phyloP scores from a whole-genome alignment of 2,329 filamentous ascomycete genomes.

The Neofusicoccum ribis region DNA sequence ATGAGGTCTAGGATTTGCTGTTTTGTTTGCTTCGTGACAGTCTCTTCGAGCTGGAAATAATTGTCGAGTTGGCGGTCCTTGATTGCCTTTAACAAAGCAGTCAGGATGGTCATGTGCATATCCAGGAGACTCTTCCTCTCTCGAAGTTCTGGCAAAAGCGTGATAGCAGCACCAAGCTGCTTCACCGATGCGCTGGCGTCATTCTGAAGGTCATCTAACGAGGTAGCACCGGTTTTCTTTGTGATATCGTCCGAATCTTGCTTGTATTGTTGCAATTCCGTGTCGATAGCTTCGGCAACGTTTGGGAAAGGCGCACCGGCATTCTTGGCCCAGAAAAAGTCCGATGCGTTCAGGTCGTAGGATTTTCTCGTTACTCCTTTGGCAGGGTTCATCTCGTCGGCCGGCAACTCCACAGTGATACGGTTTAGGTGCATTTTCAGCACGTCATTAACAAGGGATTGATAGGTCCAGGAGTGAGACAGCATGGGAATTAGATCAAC shows the following conservation, averaged over 20 bases:
- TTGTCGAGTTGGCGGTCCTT: constrained; percentile 95
- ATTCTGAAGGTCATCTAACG: constrained; percentile 88
- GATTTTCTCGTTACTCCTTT: constrained; percentile 81
- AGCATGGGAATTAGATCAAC: constrained; percentile 96
- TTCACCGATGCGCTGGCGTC: constrained; percentile 87
- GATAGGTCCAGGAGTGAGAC: constrained; percentile 93
- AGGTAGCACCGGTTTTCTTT: constrained; percentile 89
- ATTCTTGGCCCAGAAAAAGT: constrained; percentile 97
- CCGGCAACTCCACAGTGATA: constrained; percentile 84
- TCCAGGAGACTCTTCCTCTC: constrained; percentile 92
- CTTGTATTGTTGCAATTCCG: constrained; percentile 90
- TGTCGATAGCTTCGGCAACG: constrained; percentile 93
- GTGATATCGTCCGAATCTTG: constrained; percentile 93
- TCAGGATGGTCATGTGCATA: constrained; percentile 99
- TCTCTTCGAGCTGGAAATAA: constrained; percentile 94
- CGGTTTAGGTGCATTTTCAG: constrained; percentile 83
- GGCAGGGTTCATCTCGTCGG: constrained; percentile 72
- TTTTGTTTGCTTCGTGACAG: constrained; percentile 87
- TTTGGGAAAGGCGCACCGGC: constrained; percentile 89
- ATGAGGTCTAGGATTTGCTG: constrained; percentile 84
- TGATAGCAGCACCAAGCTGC: constrained; percentile 94
- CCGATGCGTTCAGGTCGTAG: constrained; percentile 84
- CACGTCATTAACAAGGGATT: constrained; percentile 80
- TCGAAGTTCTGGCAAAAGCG: constrained; percentile 83
- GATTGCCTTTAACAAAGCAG: constrained; percentile 76